Percentiles rank a stretch among this genome's conserved stretches.
phyloP scores from a whole-genome alignment of 1,284 basidiomycete genomes.

The Cryptococcus sp. region DNA sequence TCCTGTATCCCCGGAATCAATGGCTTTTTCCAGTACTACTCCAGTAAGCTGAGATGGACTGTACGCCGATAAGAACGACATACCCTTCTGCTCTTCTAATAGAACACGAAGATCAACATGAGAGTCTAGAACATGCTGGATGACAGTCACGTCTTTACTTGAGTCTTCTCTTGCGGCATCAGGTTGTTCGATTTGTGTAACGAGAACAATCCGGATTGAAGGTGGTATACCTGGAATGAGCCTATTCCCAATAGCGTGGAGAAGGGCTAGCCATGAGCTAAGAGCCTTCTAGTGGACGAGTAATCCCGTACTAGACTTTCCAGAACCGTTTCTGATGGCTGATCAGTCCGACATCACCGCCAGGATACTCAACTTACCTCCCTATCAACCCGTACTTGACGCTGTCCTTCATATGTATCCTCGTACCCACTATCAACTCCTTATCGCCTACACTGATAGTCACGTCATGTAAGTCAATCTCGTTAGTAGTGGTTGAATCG shows the following conservation, averaged over 20 bases:
- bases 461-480: conserved; percentile 55
- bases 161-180: conserved; percentile 19
- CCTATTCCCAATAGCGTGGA: conserved; percentile 51
- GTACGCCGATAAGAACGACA: conserved; percentile 5
- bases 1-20: conserved; percentile 30
- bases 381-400: conserved; percentile 56
- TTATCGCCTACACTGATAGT: conserved; percentile 51
- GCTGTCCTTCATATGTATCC: conserved; percentile 55
- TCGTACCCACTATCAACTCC: conserved; percentile 55
- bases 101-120: conserved; percentile 35
- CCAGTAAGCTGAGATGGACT: background rate
- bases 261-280: conserved; percentile 33
- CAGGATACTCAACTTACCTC: conserved; percentile 13
- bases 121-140: conserved; percentile 45
- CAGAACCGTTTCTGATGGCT: conserved; percentile 54
- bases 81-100: conserved; percentile 34
- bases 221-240: conserved; percentile 55
- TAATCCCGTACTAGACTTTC: conserved; percentile 50
- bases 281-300: background rate
- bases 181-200: conserved; percentile 53
- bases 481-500: conserved; percentile 43
- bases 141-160: conserved; percentile 13
- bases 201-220: conserved; percentile 54
- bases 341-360: background rate
- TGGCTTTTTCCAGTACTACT: conserved; percentile 28